Conservation (phyloP, 2,329 filamentous ascomycete genomes). For the Xylaria sp. region DNA sequence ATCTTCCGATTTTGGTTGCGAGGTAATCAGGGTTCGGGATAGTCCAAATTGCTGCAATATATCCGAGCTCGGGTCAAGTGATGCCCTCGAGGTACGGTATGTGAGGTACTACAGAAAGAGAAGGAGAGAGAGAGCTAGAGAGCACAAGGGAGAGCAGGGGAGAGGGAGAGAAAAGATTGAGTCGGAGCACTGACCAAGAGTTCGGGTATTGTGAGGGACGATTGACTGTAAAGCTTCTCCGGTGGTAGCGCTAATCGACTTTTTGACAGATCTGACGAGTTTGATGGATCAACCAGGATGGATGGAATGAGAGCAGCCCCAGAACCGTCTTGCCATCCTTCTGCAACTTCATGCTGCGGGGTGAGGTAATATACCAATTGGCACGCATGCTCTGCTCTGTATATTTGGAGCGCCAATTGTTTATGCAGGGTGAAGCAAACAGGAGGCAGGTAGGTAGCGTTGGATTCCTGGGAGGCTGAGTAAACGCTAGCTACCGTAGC, state of each 20-base stretch:
- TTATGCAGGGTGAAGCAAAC: too few relatives aligned
- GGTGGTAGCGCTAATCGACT: neutral
- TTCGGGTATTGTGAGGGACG: neutral
- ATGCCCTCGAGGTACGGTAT: too few relatives aligned
- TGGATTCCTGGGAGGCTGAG: too few relatives aligned
- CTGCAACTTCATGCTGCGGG: neutral
- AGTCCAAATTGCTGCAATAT: neutral
- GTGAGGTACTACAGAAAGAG: too few relatives aligned
- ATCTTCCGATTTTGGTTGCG: neutral
- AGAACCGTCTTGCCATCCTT: neutral
- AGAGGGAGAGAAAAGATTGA: slow-evolving; percentile 10
- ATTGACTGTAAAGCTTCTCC: neutral
- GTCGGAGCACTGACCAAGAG: slow-evolving; percentile 5
- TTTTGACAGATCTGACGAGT: neutral
- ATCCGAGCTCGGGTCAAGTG: too few relatives aligned
- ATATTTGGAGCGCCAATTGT: neutral
- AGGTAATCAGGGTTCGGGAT: neutral
- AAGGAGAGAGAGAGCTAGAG: too few relatives aligned
- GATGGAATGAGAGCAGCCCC: neutral
- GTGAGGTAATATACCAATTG: neutral
- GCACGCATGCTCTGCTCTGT: neutral
- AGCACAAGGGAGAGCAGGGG: neutral
- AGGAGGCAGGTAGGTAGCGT: too few relatives aligned
- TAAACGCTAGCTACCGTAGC: too few relatives aligned
- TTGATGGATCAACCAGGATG: neutral